A percentile compares a stretch with the other conserved stretches of the same genome.
Evolutionary conservation across 2,329 filamentous ascomycete species (phyloP).

Genomic region (Aureobasidium subglaciale): DNA sequence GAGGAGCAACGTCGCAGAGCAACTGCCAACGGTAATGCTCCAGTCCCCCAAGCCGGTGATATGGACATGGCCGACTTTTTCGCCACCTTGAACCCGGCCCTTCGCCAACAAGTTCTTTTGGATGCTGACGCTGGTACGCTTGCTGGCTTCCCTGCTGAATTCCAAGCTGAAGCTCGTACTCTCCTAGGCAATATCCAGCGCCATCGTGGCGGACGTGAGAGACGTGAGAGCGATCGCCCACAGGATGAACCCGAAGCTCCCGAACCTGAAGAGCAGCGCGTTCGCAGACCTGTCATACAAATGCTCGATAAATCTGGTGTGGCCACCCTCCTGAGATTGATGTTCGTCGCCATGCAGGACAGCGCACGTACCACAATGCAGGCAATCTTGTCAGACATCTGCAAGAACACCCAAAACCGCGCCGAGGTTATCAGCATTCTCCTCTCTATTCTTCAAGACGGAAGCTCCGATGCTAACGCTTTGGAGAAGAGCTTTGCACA

Average conservation of each 20-base stretch:
- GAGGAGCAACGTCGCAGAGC: conserved; percentile 69
- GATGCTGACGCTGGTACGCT: conserved; percentile 88
- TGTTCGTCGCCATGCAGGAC: conserved; percentile 92
- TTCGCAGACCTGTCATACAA: conserved; percentile 70
- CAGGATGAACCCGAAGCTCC: conserved; percentile 11
- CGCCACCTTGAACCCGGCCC: conserved; percentile 74
- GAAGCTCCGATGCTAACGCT: conserved; percentile 84
- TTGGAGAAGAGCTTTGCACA: conserved; percentile 95
- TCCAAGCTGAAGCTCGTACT: conserved; percentile 78
- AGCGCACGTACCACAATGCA: conserved; percentile 79
- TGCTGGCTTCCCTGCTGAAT: conserved; percentile 73
- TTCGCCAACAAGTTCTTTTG: conserved; percentile 80
- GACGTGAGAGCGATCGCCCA: conserved; percentile 17
- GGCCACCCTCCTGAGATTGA: conserved; percentile 90
- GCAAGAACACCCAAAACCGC: conserved; percentile 92
- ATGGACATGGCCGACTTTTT: conserved; percentile 93
- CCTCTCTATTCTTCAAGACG: conserved; percentile 89
- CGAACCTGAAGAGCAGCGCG: conserved; percentile 11
- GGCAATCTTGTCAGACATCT: conserved; percentile 82
- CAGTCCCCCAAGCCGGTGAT: conserved; percentile 56
- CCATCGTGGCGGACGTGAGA: conserved; percentile 4
- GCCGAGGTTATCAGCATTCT: conserved; percentile 89
- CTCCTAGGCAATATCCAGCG: conserved; percentile 48
- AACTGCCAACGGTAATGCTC: conserved; percentile 41
- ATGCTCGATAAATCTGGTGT: conserved; percentile 96